Conservation (phyloP, 257 asterid species). For the Pogostemon cablin region DNA sequence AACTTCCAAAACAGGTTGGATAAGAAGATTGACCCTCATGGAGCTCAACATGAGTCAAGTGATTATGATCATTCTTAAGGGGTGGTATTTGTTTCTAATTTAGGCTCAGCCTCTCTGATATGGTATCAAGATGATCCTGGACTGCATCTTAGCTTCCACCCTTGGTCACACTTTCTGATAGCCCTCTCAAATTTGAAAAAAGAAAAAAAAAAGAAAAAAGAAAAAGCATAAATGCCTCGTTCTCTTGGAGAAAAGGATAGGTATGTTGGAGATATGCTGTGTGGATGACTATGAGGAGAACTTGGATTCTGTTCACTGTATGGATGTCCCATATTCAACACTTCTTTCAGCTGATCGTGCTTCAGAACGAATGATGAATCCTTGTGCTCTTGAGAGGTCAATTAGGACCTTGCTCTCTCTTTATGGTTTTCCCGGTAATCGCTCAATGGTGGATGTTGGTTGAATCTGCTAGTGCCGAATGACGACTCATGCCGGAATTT, state of each 20-base stretch:
- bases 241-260: not conserved
- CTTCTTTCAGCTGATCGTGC: not conserved
- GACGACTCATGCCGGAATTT: not conserved
- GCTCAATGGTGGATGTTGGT: not conserved
- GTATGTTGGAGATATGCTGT: too few relatives aligned
- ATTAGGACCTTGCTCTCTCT: not conserved
- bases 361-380: not conserved
- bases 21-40: constrained; percentile 30
- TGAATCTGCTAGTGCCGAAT: not conserved
- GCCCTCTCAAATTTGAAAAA: not conserved
- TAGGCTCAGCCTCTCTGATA: constrained; percentile 1
- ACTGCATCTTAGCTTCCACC: constrained; percentile 24
- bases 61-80: constrained; percentile 9
- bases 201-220: not conserved
- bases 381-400: not conserved
- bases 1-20: constrained; percentile 36
- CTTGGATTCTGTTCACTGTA: not conserved
- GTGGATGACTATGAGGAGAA: not conserved
- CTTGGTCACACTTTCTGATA: constrained; percentile 25
- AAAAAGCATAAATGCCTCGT: not conserved
- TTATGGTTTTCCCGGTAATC: too few relatives aligned
- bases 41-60: constrained; percentile 4
- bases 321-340: not conserved
- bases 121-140: constrained; percentile 21
- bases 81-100: not conserved